Evolutionary conservation across 2,329 filamentous ascomycete species (phyloP).

Genomic region (Fusarium nodosum): DNA sequence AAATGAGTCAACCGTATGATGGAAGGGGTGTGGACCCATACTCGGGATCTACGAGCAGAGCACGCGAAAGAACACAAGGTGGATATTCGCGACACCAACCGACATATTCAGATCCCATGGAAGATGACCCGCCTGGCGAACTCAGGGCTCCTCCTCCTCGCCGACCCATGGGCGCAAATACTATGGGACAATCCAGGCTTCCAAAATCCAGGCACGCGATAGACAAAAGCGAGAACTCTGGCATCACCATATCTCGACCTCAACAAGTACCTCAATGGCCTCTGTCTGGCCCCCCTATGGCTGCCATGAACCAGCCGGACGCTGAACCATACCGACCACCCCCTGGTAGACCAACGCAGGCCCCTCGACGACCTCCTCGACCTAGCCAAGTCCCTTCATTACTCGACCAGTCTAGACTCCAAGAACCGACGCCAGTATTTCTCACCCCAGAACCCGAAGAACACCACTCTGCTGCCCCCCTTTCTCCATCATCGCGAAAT

Average conservation of each 20-base stretch:
- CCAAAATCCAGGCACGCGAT: conserved; percentile 37
- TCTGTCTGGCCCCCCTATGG: conserved; percentile 58
- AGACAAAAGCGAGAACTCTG: conserved; percentile 46
- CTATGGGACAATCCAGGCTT: conserved; percentile 35
- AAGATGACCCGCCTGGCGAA: conserved; percentile 48
- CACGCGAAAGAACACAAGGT: conserved; percentile 66
- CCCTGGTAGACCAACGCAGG: conserved; percentile 61
- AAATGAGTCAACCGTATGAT: conserved; percentile 71
- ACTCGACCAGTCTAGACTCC: conserved; percentile 67
- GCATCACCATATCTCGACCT: conserved; percentile 66
- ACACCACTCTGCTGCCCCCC: conserved; percentile 59
- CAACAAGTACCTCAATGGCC: conserved; percentile 69
- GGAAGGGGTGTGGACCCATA: conserved; percentile 65
- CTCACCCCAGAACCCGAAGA: conserved; percentile 50
- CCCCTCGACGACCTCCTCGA: conserved; percentile 71
- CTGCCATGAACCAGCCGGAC: conserved; percentile 52
- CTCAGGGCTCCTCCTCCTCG: conserved; percentile 48
- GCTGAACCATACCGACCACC: conserved; percentile 64
- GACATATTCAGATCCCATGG: conserved; percentile 47
- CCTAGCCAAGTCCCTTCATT: conserved; percentile 72
- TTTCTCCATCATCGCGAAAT: conserved; percentile 64
- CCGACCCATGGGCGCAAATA: conserved; percentile 47
- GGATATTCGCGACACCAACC: conserved; percentile 51
- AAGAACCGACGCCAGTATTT: conserved; percentile 69
- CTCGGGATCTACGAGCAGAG: conserved; percentile 66